Evolutionary conservation across 2,329 filamentous ascomycete genomes (phyloP).

Genomic region (Neofusicoccum cordaticola): DNA sequence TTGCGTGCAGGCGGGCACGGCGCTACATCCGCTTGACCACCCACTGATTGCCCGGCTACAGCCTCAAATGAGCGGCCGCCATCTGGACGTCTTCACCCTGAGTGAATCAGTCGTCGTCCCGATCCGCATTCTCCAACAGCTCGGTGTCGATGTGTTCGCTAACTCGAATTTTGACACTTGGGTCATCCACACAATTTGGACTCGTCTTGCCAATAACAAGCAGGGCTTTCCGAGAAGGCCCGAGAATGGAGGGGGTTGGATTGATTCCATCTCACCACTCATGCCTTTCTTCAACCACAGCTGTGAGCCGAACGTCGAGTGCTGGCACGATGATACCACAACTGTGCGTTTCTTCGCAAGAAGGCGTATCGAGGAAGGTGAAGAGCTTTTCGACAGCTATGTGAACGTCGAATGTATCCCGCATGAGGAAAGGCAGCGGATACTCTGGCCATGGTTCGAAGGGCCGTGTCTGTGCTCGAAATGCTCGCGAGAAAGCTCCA

Average conservation of each 20-base stretch:
- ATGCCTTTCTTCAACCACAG: conserved; percentile 35
- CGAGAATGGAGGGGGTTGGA: conserved; percentile 24
- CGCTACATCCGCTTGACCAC: conserved; percentile 26
- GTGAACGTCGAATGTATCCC: conserved; percentile 16
- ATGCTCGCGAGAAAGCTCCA: conserved; percentile 16
- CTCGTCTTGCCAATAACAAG: conserved; percentile 34
- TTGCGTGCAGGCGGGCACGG: conserved; percentile 23
- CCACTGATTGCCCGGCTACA: conserved; percentile 29
- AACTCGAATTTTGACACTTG: conserved; percentile 29
- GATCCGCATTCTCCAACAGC: conserved; percentile 27
- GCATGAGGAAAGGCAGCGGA: conserved; percentile 13
- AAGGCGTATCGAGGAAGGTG: not conserved
- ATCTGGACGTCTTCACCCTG: conserved; percentile 31
- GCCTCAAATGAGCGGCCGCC: conserved; percentile 25
- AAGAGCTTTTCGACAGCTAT: conserved; percentile 23
- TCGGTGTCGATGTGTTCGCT: conserved; percentile 29
- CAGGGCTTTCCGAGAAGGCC: conserved; percentile 24
- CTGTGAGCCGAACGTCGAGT: conserved; percentile 30
- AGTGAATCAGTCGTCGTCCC: conserved; percentile 27
- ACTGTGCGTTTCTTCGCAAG: conserved; percentile 21
- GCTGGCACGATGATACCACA: conserved; percentile 18
- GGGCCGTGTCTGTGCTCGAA: conserved; percentile 18
- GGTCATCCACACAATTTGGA: conserved; percentile 32
- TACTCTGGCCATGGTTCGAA: conserved; percentile 23
- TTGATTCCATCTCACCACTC: conserved; percentile 28